phyloP scores from a whole-genome alignment of 495 filamentous ascomycete species.

The Cryomyces minteri region DNA sequence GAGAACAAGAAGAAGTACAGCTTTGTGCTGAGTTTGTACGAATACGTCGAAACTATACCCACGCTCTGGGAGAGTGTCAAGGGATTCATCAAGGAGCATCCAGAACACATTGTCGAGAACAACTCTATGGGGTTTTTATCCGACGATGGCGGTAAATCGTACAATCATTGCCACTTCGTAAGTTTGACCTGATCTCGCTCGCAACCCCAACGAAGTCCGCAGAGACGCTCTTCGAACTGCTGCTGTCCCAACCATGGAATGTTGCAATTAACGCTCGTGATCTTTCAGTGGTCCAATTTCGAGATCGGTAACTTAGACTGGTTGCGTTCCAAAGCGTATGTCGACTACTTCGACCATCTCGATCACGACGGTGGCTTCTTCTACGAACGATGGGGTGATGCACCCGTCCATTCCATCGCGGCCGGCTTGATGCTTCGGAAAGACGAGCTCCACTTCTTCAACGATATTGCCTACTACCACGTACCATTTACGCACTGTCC shows the following conservation, averaged over 20 bases:
- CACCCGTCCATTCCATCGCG: conserved; percentile 73
- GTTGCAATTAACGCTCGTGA: not conserved
- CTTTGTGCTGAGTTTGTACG: conserved; percentile 43
- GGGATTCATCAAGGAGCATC: conserved; percentile 75
- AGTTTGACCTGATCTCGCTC: not conserved
- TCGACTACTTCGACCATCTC: conserved; percentile 37
- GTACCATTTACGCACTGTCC: conserved; percentile 98
- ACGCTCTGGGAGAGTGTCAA: conserved; percentile 88
- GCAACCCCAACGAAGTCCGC: not conserved
- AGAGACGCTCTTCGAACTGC: too few species aligned
- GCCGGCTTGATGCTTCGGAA: conserved; percentile 72
- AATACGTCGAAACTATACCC: conserved; percentile 90
- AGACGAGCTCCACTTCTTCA: conserved; percentile 93
- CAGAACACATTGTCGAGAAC: conserved; percentile 64
- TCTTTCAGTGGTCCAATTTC: conserved; percentile 34
- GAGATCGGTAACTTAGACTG: conserved; percentile 43
- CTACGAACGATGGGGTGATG: conserved; percentile 45
- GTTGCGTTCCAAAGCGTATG: conserved; percentile 35
- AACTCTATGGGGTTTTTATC: conserved; percentile 88
- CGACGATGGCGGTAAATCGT: conserved; percentile 66
- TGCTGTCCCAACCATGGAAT: too few species aligned
- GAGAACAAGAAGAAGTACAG: conserved; percentile 27
- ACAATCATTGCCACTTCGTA: conserved; percentile 95
- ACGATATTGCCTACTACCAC: conserved; percentile 97
- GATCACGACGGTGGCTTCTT: conserved; percentile 40